Base-by-base conservation (phyloP, 2,329 filamentous ascomycete species). In the Colletotrichum theobromicola region DNA sequence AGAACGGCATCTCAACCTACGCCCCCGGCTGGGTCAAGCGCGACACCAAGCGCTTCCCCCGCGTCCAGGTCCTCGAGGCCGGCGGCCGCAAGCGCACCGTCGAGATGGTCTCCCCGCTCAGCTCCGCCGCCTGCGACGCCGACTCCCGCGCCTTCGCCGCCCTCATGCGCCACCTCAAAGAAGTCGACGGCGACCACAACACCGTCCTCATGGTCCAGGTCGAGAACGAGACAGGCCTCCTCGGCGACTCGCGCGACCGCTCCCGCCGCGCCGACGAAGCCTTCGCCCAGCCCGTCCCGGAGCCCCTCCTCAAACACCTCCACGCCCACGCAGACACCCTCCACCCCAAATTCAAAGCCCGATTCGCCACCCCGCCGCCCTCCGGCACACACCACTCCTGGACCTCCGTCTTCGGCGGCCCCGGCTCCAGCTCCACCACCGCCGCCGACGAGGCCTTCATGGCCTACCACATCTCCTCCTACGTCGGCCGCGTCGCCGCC, bases 151-250 rank as follows among this genome's bases (percentile, higher is more conserved):
- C 83, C 0, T 84, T 85, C 35, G 76, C 79, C 1, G 78, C 78
- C 12, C 74, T 85, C 8, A 81, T 84, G 76, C 67, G 57, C 1
- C 80, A 85, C 61, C 67, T 85, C 0, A 84, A 84, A 8, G 79
- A 86, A 4, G 77, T 90, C 6, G 88, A 90, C 60, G 80, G 79
- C 2, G 78, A 83, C 13, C 82, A 90, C 57, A 84, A 81, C 4
- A 90, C 88, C 0, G 88, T 90, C 0, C 76, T 90, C 3, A 90
- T 90, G 89, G 84, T 90, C 1, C 89, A 90, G 75, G 88, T 91
- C n/a, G 87, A 91, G 79, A 90, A 90, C 55, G 89, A 90, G 80
- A 84, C 84, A 1, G 89, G 89, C 1, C 74, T 90, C 0, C 80
- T 90, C 0, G 88, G 88, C 0, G 88, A 90, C 76, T 89, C 85